These are phyloP conservation scores for Moesziomyces parantarcticus DNA, from an alignment of 1,284 basidiomycete genomes.

Conservation along the genomic window DNA sequence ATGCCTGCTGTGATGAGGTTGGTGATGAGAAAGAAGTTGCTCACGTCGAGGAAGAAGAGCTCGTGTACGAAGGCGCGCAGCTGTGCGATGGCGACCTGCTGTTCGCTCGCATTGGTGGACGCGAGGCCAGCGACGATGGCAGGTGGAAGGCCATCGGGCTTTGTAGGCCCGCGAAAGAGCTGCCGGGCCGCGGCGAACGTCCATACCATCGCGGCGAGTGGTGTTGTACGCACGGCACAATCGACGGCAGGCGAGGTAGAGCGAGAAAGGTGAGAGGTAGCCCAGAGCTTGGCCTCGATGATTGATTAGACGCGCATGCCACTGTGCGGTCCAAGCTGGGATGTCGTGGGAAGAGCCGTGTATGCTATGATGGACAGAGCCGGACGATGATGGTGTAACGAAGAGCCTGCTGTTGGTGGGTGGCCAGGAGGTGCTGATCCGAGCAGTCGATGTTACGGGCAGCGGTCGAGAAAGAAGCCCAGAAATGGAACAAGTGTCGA, in stretches of 20 bases:
- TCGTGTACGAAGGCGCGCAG: slow-evolving; percentile 28
- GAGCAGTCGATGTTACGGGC: too few species aligned
- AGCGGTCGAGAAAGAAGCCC: too few species aligned
- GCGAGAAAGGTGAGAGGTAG: neutral
- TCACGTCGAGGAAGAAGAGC: slow-evolving; percentile 35
- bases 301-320: slow-evolving; percentile 1
- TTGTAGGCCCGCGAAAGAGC: slow-evolving; percentile 19
- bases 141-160: slow-evolving; percentile 22
- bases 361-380: too few species aligned
- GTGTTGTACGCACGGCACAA: neutral
- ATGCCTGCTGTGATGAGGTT: slow-evolving; percentile 20
- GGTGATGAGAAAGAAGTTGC: slow-evolving; percentile 6
- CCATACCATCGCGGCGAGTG: too few species aligned
- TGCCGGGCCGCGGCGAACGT: too few species aligned
- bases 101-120: slow-evolving; percentile 10
- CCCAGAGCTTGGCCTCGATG: slow-evolving; percentile 3
- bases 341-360: neutral
- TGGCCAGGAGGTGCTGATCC: too few species aligned
- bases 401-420: too few species aligned
- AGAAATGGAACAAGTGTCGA: too few species aligned
- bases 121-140: slow-evolving; percentile 26
- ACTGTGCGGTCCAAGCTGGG: neutral
- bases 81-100: slow-evolving; percentile 22
- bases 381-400: too few species aligned
- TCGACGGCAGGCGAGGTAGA: neutral